Base-by-base conservation (phyloP, 305 asterid species). In the Solanum aculeatissimum region DNA sequence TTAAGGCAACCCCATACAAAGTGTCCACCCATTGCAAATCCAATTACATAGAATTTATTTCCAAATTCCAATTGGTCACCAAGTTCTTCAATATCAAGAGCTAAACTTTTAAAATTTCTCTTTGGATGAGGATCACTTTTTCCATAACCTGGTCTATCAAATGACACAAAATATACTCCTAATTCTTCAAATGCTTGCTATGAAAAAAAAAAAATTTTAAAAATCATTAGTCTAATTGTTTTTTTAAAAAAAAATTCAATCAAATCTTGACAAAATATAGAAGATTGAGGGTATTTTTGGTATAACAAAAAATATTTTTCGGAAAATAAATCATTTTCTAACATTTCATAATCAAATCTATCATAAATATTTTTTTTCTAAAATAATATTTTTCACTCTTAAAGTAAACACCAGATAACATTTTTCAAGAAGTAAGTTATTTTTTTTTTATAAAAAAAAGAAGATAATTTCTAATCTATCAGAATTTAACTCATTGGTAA, bases 1-100 rank as follows among this genome's bases (percentile, higher is more conserved):
- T 92, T 93, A 83, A 95, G 97, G 91, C 97, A 92, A 57, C 97
- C 97, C 98, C 98, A 95, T 47, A 92, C 95, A 13, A 78, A 85
- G 75, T 92, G 95, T 63, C 95, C 98, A 54, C 98, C 98, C 95
- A 95, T 91, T 71, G 98, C 94, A 84, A 38, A 83, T 60, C 98
- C 98, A 40, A 92, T 80, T 38, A 95, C 71, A 83, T 91, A 89
- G 86, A 92, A 95, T 86, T 91, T 93, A 45, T 91, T 85, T 62
- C 97, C 98, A 63, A 95, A 93, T 87, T 86, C 88, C 83, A 93
- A 85, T 60, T 92, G 92, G 86, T 93, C 95, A 9, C 86, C 94
- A 18, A 95, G 93, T 88, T 93, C 97, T 83, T 95, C 96, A 86
- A 95, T 90, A 86, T 95, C 97, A 38, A 90, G 77, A 6, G 94